Conservation (phyloP, 108 stramenopile genomes). For the Hondaea fermentalgiana region DNA sequence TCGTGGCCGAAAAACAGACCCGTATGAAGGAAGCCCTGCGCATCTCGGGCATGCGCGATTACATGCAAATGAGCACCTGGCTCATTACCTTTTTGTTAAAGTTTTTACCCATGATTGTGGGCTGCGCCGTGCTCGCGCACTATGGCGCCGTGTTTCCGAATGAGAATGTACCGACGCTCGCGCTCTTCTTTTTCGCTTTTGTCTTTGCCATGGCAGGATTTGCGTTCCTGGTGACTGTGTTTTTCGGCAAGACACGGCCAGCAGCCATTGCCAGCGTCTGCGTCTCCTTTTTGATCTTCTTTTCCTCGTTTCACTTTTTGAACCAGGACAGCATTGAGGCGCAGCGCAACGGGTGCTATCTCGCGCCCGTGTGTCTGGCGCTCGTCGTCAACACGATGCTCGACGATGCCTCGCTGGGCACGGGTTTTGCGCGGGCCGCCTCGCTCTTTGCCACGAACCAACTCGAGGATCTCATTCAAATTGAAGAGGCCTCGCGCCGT, state of each 20-base stretch:
- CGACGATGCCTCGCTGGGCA: neutral
- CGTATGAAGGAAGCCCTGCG: conserved; percentile 44
- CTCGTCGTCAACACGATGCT: conserved; percentile 4
- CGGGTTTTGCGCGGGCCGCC: neutral
- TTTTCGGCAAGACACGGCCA: conserved; percentile 40
- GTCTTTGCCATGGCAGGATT: conserved; percentile 29
- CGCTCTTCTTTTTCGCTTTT: conserved; percentile 43
- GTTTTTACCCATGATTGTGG: conserved; percentile 22
- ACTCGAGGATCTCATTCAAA: neutral
- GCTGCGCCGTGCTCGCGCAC: conserved; percentile 29
- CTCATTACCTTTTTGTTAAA: conserved; percentile 27
- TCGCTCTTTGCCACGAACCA: neutral
- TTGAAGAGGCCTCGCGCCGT: neutral
- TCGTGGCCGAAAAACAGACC: conserved; percentile 44
- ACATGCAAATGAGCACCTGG: conserved; percentile 27
- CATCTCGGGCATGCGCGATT: conserved; percentile 37
- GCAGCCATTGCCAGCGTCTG: conserved; percentile 51
- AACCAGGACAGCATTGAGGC: no score
- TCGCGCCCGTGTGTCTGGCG: conserved; percentile 15
- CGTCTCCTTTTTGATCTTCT: conserved; percentile 50
- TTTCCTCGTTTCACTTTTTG: conserved; percentile 32
- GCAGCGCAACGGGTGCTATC: neutral
- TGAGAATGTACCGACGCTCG: conserved; percentile 37
- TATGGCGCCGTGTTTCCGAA: conserved; percentile 34
- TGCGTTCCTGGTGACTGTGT: conserved; percentile 28